phyloP scores from a whole-genome alignment of 805 yeast species.

The Starmerella lactis-condensi region DNA sequence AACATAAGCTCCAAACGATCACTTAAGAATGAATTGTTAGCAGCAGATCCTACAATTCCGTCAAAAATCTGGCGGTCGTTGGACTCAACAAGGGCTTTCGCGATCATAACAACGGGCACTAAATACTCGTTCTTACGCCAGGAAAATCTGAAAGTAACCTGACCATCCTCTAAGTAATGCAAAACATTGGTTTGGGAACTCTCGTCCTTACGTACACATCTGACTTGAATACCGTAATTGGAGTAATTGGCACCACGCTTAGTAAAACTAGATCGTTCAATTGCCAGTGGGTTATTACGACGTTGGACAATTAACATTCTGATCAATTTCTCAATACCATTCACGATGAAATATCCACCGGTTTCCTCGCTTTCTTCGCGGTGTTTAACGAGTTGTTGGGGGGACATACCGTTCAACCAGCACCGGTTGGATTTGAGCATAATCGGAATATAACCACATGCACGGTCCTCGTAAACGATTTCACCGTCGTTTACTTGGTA shows the following conservation, averaged over 20 bases:
- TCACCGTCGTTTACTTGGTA: constrained; percentile 85
- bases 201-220: constrained; percentile 91
- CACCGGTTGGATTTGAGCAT: constrained; percentile 87
- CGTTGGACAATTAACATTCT: constrained; percentile 97
- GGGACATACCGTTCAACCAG: constrained; percentile 68
- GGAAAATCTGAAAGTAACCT: constrained; percentile 85
- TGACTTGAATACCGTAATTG: constrained; percentile 78
- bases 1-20: constrained; percentile 91
- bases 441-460: constrained; percentile 77
- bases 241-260: constrained; percentile 87
- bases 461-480: constrained; percentile 60
- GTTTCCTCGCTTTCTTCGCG: constrained; percentile 89
- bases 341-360: constrained; percentile 90
- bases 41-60: constrained; percentile 82
- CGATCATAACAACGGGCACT: constrained; percentile 79
- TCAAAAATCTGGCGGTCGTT: constrained; percentile 91
- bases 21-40: constrained; percentile 76
- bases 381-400: constrained; percentile 53
- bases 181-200: constrained; percentile 95
- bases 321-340: constrained; percentile 83
- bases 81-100: constrained; percentile 77
- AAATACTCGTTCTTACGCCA: constrained; percentile 94
- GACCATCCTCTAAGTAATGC: constrained; percentile 89
- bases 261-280: constrained; percentile 81
- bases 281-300: constrained; percentile 95